Conservation (phyloP, 768 basidiomycete genomes). For the Panaeolus cyanescens region DNA sequence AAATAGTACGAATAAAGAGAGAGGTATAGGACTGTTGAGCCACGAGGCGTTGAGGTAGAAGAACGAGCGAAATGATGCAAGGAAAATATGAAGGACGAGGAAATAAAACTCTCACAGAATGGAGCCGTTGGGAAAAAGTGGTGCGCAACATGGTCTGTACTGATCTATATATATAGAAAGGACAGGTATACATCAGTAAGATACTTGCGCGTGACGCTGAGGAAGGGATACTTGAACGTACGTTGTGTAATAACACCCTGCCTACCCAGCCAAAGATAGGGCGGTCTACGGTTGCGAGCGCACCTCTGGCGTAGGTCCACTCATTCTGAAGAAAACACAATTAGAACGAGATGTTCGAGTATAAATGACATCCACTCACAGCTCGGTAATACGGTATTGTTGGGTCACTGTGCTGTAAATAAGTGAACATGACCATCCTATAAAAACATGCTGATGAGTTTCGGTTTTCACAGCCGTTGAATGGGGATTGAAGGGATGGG, state of each 20-base stretch:
- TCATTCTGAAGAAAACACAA: constrained; percentile 30
- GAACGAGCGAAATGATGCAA: too few relatives aligned
- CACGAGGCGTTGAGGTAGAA: too few relatives aligned
- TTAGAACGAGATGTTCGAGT: neutral
- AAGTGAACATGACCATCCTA: constrained; percentile 65
- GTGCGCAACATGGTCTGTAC: constrained; percentile 56
- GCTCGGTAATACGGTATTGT: constrained; percentile 60
- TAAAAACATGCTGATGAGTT: constrained; percentile 8
- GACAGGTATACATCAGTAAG: constrained; percentile 1
- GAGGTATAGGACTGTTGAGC: constrained; percentile 61
- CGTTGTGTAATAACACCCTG: constrained; percentile 57
- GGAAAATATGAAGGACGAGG: neutral
- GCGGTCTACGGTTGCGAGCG: constrained; percentile 61
- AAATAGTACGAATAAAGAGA: constrained; percentile 55
- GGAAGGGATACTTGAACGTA: constrained; percentile 23
- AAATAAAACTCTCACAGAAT: constrained; percentile 47
- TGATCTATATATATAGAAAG: constrained; percentile 34
- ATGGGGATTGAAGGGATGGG: neutral
- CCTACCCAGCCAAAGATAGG: constrained; percentile 62
- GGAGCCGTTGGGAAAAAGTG: constrained; percentile 62
- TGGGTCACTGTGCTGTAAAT: constrained; percentile 63
- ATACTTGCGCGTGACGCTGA: too few relatives aligned
- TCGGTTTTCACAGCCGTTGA: neutral
- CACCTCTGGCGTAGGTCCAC: constrained; percentile 65
- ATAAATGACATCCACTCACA: constrained; percentile 18